Evolutionary conservation across 768 basidiomycete genomes (phyloP), one percentile per base, ranked within the genome.

Genomic region (Trametes coccinea): DNA sequence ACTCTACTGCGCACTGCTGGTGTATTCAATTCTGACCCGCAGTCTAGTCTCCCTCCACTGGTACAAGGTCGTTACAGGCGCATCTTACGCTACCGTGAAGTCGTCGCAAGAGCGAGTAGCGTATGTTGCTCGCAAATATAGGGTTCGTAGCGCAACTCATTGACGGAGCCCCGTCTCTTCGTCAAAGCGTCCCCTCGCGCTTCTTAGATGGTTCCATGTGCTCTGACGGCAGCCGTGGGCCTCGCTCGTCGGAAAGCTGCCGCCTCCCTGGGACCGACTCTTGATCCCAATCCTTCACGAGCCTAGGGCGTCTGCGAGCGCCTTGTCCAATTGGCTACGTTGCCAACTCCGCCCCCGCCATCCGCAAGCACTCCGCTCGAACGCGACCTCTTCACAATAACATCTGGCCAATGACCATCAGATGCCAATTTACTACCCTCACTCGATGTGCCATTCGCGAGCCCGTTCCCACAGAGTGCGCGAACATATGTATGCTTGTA

Each of bases 401-500:
- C 53, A 14, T 9, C 27, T 16, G 29, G 31, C 17, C 5, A 41
- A 27, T 39, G 41, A 30, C 30, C 41, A 54, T 54, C 53, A 54
- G 53, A 54, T 30, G 14, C 17, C 45, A 14, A 4, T 30, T 27
- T 10, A 34, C 55, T 10, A 14, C n/a, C 30, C 10, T 29, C 44
- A 34, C 37, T 29, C 33, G 9, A 9, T 4, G 17, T 27, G 30
- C 45, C 29, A 33, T 9, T 11, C 16, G 10, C 47, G 29, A 45
- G n/a, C 53, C 4, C 31, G 40, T 44, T 16, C 31, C 34, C 55
- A 17, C 55, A 47, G 17, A 46, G 43, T 11, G 5, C 33, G 22
- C 6, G 16, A 45, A 39, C 16, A 30, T 58, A 39, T 59, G 57
- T 41, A 45, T 49, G 41, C 57, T 59, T 59, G 57, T 52, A 59